Evolutionary conservation across 768 basidiomycete species (phyloP).

Genomic region (Paxillus involutus): DNA sequence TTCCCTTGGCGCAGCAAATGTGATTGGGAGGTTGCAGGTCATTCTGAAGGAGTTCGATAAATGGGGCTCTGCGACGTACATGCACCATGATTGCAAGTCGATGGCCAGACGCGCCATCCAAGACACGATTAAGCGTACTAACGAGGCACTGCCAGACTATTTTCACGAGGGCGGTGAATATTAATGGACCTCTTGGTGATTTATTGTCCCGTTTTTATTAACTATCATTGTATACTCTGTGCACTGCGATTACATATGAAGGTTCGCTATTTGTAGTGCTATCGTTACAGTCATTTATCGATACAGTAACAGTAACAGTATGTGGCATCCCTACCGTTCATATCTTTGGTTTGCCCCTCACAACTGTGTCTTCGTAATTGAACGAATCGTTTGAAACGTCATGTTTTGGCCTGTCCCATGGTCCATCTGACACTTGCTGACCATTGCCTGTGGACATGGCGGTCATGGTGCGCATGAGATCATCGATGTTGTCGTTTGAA

Average conservation of each 20-base stretch:
- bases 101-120: slow-evolving; percentile 55
- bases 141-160: slow-evolving; percentile 61
- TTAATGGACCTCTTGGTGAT: slow-evolving; percentile 4
- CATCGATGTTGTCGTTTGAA: slow-evolving; percentile 37
- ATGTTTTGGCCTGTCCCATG: slow-evolving; percentile 25
- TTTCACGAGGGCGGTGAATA: slow-evolving; percentile 44
- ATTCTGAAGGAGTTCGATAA: slow-evolving; percentile 69
- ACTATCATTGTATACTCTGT: not conserved
- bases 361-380: slow-evolving; percentile 22
- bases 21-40: slow-evolving; percentile 60
- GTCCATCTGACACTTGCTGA: slow-evolving; percentile 24
- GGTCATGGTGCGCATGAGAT: slow-evolving; percentile 44
- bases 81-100: slow-evolving; percentile 73
- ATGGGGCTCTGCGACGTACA: slow-evolving; percentile 73
- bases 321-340: slow-evolving; percentile 5
- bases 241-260: not conserved
- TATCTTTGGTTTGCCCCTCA: slow-evolving; percentile 25
- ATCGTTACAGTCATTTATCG: not conserved
- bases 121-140: slow-evolving; percentile 55
- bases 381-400: slow-evolving; percentile 17
- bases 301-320: not conserved
- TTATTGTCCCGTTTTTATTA: not conserved
- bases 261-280: not conserved
- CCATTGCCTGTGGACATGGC: slow-evolving; percentile 16
- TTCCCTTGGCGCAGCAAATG: slow-evolving; percentile 59